Base-by-base conservation (phyloP, 1,139 yeast genomes). In the Yamadazyma membranifaciens region DNA sequence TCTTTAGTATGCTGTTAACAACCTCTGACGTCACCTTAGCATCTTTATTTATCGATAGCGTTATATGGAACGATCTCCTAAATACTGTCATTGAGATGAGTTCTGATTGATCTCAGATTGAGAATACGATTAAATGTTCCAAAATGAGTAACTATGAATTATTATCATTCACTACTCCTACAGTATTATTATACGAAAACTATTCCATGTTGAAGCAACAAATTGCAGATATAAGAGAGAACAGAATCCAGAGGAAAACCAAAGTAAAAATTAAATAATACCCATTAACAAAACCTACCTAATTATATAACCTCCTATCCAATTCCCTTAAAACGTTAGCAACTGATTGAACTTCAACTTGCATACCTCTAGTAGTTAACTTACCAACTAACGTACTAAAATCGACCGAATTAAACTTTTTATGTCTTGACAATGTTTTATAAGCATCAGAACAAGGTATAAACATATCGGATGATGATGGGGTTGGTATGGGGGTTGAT, bases 381-480 rank as follows among this genome's bases (percentile, higher is more conserved):
- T 83, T 80, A 9, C 87, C 87, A 4, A 87, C 89, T 47, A 87
- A 67, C 1, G 81, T 76, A 39, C 85, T 78, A 54, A 87, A 80
- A 49, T 87, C 95, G 13, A 83, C 87, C 9, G 80, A 69, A 45
- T 75, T 74, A 61, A 87, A 86, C 50, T 83, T 80, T 49, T 84
- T 82, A 59, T 87, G 96, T 45, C 95, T 70, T 16, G 92, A 81
- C 39, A 87, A 72, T 0, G 95, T 87, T 62, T 82, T 84, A 62
- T 87, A 87, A 0, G 96, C 96, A 51, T 88, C 95, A 6, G 92
- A 81, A 56, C 94, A 85, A 1, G 96, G 95, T 33, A 87, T 86
- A 51, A 80, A 88, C 43, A 84, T 78, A 2, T 81, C 80, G 3
- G 30, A 27, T 11, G 30, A 27, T 35, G 17, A 14, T 15, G 58